Base-by-base conservation (phyloP, 2,329 filamentous ascomycete genomes). In the Botrytis byssoidea region DNA sequence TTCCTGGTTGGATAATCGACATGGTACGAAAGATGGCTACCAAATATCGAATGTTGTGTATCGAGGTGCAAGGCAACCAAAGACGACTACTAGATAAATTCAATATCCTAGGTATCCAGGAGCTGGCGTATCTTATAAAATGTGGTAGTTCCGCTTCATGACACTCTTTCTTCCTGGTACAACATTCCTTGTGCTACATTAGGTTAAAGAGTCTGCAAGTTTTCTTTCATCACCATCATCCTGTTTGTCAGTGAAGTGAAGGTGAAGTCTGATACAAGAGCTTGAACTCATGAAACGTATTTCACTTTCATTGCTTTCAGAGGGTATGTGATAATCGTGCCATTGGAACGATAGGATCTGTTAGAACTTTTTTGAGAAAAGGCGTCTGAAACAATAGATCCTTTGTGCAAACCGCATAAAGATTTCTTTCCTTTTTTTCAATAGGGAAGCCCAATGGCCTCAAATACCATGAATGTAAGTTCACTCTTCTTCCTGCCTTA, bases 41-140 rank as follows among this genome's bases (percentile, higher is more conserved):
- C 2, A 20, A 48, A n/a, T 66, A 66, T 66, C 20, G 44, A 66
- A 66, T 66, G 64, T 67, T 51, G 64, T 67, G 64, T 51, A 67
- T 51, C 32, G 22, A 32, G 32, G 32, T 40, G n/a, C 16, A n/a
- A 51, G 64, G 4, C 35, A 35, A 35, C 12, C 14, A 48, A 20
- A 37, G 44, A 25, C 25, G 32, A 25, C 12, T 25, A n/a, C 48
- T 14, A 51, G 48, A 14, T 4, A n/a, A 7, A 66, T 25, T 1
- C 44, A 7, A 37, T 48, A 2, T 55, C n/a, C n/a, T 51, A n/a
- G n/a, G n/a, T n/a, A 1, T 55, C 7, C 12, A n/a, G n/a, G 35
- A 29, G 9, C 25, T 20, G 35, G 22, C 8, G 25, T n/a, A 40
- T 55, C 18, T 40, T 55, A 55, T 55, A 67, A 37, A 9, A 67